Evolutionary conservation across 1,284 basidiomycete species (phyloP), one percentile per base, ranked within the genome.

Genomic region (Trametes polyzona): DNA sequence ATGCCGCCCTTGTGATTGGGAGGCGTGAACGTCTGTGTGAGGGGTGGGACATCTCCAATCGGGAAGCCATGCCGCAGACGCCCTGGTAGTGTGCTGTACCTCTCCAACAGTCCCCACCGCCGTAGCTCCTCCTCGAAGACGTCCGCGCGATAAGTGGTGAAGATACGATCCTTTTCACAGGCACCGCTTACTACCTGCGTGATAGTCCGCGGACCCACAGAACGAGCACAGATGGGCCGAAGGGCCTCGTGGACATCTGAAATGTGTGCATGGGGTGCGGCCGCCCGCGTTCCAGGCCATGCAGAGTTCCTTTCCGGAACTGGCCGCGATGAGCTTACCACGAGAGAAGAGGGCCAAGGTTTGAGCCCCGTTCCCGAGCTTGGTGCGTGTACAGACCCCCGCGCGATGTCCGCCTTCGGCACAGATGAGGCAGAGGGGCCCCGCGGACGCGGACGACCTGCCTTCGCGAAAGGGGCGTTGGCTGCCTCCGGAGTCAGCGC

Each of bases 41-140:
- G 63, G 1, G 72, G 71, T 12, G 33, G 21, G 54, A 74, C 65
- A 9, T 65, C 24, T 0, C 74, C 74, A 3, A 77, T 61, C 1
- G 70, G 72, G 51, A 77, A 78, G 11, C 75, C 73, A 16, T 61
- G 17, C 0, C 43, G 37, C 0, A 76, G 57, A 30, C 71, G 71
- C 0, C 49, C 1, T 4, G 67, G 48, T 6, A 79, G 70, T 3
- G 57, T 30, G 0, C 74, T 72, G 49, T 75, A 76, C n/a, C 52
- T 19, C 10, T 52, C 14, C 4, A 43, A 30, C 16, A 73, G 59
- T 4, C 52, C 43, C 53, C 59, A 54, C 9, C 55, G 39, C 0
- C 19, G n/a, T 8, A 70, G 56, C 8, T 52, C 26, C 11, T 12
- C 11, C 17, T 65, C 51, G 24, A 67, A 67, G 1, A 55, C 59